These are phyloP conservation scores for Dryas drummondii DNA, from an alignment of 306 rosid species.

Conservation along the genomic window DNA sequence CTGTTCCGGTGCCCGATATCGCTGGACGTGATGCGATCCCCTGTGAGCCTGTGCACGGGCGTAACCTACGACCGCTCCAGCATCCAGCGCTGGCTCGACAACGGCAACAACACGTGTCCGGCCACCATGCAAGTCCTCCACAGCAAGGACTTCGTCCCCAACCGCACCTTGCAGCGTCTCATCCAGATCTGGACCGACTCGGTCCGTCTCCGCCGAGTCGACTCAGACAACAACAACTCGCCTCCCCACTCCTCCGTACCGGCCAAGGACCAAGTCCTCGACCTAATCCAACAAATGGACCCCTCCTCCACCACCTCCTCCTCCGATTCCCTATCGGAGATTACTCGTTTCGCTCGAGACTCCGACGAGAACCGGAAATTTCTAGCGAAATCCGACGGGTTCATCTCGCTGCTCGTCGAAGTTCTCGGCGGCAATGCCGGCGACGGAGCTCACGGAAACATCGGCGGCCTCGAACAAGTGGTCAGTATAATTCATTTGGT, in stretches of 20 bases:
- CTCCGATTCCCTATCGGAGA: constrained; percentile 40
- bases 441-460: constrained; percentile 23
- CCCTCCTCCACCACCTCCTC: neutral
- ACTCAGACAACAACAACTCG: constrained; percentile 42
- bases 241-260: constrained; percentile 8
- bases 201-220: constrained; percentile 24
- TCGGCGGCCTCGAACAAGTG: constrained; percentile 44
- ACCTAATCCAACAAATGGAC: constrained; percentile 33
- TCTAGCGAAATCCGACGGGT: constrained; percentile 45
- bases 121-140: constrained; percentile 94
- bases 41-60: constrained; percentile 92
- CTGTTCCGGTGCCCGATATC: constrained; percentile 87
- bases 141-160: constrained; percentile 73
- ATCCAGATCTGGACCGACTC: constrained; percentile 96
- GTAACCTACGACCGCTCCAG: constrained; percentile 94
- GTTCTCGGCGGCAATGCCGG: constrained; percentile 53
- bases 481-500: constrained; percentile 49
- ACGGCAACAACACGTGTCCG: constrained; percentile 95
- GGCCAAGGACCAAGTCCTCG: constrained; percentile 39
- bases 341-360: constrained; percentile 49
- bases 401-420: constrained; percentile 45
- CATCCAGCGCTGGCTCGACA: constrained; percentile 94
- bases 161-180: constrained; percentile 75
- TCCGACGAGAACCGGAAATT: constrained; percentile 60
- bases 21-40: constrained; percentile 87